These are phyloP conservation scores for Penicillium sp. DNA, from an alignment of 2,329 filamentous ascomycete species.

Conservation along the genomic window DNA sequence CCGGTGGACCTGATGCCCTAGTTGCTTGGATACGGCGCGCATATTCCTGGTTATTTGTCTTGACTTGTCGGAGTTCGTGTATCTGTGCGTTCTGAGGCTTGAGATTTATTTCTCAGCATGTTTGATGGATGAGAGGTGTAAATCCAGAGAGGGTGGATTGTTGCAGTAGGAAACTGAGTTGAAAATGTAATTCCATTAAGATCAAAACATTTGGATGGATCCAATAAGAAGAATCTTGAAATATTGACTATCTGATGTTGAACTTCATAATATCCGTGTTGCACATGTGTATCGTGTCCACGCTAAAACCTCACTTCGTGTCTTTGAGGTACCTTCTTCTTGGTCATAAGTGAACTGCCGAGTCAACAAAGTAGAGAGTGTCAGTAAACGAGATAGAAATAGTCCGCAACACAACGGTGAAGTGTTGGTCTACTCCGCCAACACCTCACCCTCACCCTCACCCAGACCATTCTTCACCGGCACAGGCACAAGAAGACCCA, in stretches of 20 bases:
- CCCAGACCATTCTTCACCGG: neutral
- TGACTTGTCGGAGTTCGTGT: neutral
- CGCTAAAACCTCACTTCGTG: neutral
- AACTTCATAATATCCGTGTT: neutral
- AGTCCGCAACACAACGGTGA: neutral
- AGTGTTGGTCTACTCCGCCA: neutral
- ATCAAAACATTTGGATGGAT: neutral
- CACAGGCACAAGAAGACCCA: conserved; percentile 1
- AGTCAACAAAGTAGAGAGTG: neutral
- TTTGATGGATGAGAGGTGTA: neutral
- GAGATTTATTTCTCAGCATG: neutral
- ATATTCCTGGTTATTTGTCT: neutral
- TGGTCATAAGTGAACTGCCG: neutral
- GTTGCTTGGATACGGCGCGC: neutral
- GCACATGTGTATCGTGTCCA: neutral
- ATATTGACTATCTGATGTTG: too few relatives aligned
- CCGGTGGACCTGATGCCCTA: neutral
- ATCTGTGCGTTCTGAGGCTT: neutral
- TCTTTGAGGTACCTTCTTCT: neutral
- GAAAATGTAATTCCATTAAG: neutral
- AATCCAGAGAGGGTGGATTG: neutral
- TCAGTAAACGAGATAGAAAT: neutral
- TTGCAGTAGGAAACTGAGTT: neutral
- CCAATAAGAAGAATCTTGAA: neutral
- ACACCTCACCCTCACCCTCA: neutral